A percentile compares a stretch with the other conserved stretches of the same genome.
Conservation (phyloP, 1,284 basidiomycete genomes). For the Wallemia hederae region DNA sequence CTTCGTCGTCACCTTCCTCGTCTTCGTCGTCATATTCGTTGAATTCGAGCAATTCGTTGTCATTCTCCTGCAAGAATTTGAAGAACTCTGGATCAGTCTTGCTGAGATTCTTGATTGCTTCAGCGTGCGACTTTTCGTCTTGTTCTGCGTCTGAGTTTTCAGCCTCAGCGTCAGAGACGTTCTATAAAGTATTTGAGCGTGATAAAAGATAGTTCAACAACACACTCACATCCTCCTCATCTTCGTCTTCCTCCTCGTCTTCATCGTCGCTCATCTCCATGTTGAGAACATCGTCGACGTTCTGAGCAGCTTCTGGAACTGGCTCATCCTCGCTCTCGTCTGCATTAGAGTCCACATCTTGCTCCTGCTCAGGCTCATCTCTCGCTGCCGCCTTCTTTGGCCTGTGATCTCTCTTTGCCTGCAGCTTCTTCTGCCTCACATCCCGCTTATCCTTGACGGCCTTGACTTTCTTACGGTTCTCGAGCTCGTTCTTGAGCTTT, state of each 20-base stretch:
- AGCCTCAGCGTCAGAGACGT: slow-evolving; percentile 6
- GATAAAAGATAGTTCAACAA: not conserved
- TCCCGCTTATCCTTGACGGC: slow-evolving; percentile 41
- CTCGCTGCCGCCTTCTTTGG: slow-evolving; percentile 8
- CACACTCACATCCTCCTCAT: slow-evolving; percentile 15
- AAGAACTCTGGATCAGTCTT: slow-evolving; percentile 95
- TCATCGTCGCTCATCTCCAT: slow-evolving; percentile 41
- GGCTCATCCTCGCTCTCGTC: slow-evolving; percentile 23
- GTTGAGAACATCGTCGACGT: slow-evolving; percentile 15
- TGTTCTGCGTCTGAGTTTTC: slow-evolving; percentile 1
- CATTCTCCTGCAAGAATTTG: slow-evolving; percentile 92
- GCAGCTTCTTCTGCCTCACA: slow-evolving; percentile 20
- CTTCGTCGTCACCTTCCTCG: slow-evolving; percentile 15
- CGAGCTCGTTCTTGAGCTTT: slow-evolving; percentile 54
- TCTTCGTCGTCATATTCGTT: slow-evolving; percentile 9
- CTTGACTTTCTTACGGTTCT: slow-evolving; percentile 43
- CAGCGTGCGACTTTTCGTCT: slow-evolving; percentile 23
- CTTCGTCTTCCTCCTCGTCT: slow-evolving; percentile 36
- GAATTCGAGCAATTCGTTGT: slow-evolving; percentile 62
- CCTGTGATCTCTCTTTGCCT: slow-evolving; percentile 17
- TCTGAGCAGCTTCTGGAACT: not conserved
- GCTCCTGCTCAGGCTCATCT: slow-evolving; percentile 8
- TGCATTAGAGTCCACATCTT: slow-evolving; percentile 21
- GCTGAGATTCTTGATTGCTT: slow-evolving; percentile 63
- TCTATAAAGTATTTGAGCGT: not conserved